Percentiles rank a stretch among this genome's conserved stretches.
Conservation (phyloP, 352 stramenopile species). For the Pythium phragmiticola region DNA sequence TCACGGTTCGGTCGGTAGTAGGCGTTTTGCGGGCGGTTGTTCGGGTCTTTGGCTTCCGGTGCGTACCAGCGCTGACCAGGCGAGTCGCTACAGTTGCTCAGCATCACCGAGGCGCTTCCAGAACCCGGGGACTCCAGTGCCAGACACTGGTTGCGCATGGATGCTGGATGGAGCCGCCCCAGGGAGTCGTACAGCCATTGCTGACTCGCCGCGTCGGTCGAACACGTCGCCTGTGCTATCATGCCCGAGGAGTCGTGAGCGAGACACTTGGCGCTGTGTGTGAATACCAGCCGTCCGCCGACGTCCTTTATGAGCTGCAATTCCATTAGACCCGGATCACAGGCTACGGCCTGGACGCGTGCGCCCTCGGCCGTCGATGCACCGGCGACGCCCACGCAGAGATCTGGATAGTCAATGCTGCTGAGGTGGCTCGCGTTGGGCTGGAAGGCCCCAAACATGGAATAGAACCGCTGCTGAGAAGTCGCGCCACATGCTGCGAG, state of each 20-base stretch:
- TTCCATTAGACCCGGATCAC: conserved; percentile 8
- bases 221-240: conserved; percentile 8
- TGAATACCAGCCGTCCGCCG: conserved; percentile 5
- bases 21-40: conserved; percentile 5
- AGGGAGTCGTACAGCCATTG: conserved; percentile 23
- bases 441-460: conserved; percentile 12
- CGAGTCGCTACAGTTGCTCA: conserved; percentile 11
- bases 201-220: neutral
- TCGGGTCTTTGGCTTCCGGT: conserved; percentile 13
- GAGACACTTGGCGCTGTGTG: conserved; percentile 19
- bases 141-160: neutral
- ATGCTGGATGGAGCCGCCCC: conserved; percentile 11
- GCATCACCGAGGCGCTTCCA: neutral
- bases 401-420: conserved; percentile 9
- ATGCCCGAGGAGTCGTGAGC: neutral
- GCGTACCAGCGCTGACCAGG: conserved; percentile 14
- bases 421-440: conserved; percentile 20
- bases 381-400: conserved; percentile 2
- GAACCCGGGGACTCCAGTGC: neutral
- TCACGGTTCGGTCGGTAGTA: conserved; percentile 26
- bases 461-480: conserved; percentile 16
- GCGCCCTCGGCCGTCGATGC: neutral
- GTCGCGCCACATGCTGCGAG: neutral
- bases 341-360: neutral
- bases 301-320: conserved; percentile 16